Percentiles rank a stretch among this genome's conserved stretches.
Conservation (phyloP, 148 eudicot species). For the Oxyria digyna region DNA sequence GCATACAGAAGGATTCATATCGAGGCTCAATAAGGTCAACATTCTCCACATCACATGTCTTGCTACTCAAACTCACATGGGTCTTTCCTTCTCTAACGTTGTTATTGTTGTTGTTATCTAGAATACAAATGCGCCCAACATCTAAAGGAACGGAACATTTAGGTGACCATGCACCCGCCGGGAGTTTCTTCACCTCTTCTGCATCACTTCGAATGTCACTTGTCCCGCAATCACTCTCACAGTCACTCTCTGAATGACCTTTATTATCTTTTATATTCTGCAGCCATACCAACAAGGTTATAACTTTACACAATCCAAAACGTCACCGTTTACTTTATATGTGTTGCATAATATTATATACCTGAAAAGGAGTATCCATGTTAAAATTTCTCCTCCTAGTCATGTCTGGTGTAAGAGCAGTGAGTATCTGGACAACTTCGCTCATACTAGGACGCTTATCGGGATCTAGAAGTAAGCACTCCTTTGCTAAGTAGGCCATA, state of each 20-base stretch:
- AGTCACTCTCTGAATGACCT: conserved; percentile 7
- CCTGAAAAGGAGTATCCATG: conserved; percentile 47
- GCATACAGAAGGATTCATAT: conserved; percentile 48
- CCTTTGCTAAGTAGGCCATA: conserved; percentile 95
- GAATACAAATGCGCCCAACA: conserved; percentile 15
- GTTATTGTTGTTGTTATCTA: conserved; percentile 14
- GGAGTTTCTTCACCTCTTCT: conserved; percentile 41
- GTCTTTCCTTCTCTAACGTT: conserved; percentile 20
- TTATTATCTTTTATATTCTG: conserved; percentile 29
- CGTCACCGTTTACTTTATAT: neutral
- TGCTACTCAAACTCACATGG: conserved; percentile 25
- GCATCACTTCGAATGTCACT: conserved; percentile 20
- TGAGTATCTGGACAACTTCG: conserved; percentile 88
- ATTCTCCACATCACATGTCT: conserved; percentile 22
- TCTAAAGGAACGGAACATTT: conserved; percentile 23
- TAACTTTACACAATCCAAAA: neutral
- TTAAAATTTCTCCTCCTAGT: conserved; percentile 47
- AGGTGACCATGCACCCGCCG: conserved; percentile 25
- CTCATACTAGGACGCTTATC: conserved; percentile 88
- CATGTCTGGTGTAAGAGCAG: conserved; percentile 59
- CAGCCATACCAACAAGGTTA: neutral
- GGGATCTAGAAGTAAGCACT: conserved; percentile 84
- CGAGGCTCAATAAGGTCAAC: conserved; percentile 76
- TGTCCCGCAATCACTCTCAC: conserved; percentile 16
- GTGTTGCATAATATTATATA: conserved; percentile 6